Percentiles rank a stretch among this genome's conserved stretches.
phyloP scores from a whole-genome alignment of 2,329 filamentous ascomycete genomes.

The Hypoxylon sp. region DNA sequence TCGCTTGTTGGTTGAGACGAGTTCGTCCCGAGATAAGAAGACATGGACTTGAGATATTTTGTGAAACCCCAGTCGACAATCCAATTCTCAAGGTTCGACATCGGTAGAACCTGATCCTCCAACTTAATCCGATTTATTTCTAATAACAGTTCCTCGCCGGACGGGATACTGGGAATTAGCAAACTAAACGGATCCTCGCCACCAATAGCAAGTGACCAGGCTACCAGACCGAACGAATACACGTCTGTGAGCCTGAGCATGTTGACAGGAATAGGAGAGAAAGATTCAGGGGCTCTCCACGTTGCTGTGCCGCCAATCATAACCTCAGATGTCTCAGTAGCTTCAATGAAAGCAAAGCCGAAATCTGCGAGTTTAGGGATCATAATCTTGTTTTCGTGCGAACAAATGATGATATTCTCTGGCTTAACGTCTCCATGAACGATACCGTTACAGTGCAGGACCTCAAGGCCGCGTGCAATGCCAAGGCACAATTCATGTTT shows the following conservation, averaged over 20 bases:
- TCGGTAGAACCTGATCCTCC: constrained; percentile 4
- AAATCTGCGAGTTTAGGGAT: constrained; percentile 9
- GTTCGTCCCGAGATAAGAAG: not conserved
- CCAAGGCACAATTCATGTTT: constrained; percentile 5
- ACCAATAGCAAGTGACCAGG: constrained; percentile 11
- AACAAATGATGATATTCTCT: constrained; percentile 10
- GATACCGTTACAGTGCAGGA: constrained; percentile 2
- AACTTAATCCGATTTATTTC: constrained; percentile 2
- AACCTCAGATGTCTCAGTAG: not conserved
- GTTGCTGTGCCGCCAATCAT: constrained; percentile 6
- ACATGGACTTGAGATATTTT: not conserved
- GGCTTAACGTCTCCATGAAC: constrained; percentile 11
- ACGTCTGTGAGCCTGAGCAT: not conserved
- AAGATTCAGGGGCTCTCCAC: constrained; percentile 9
- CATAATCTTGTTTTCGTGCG: not conserved
- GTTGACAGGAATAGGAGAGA: constrained; percentile 4
- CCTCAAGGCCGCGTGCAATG: constrained; percentile 4
- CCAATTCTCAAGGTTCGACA: constrained; percentile 13
- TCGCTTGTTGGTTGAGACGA: not conserved
- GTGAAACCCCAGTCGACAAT: constrained; percentile 9
- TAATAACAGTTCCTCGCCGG: not conserved
- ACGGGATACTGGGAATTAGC: not conserved
- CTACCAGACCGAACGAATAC: constrained; percentile 8
- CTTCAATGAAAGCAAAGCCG: constrained; percentile 4
- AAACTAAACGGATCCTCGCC: constrained; percentile 11